Conservation (phyloP, 2,329 filamentous ascomycete genomes). For the Penicillium sp. region DNA sequence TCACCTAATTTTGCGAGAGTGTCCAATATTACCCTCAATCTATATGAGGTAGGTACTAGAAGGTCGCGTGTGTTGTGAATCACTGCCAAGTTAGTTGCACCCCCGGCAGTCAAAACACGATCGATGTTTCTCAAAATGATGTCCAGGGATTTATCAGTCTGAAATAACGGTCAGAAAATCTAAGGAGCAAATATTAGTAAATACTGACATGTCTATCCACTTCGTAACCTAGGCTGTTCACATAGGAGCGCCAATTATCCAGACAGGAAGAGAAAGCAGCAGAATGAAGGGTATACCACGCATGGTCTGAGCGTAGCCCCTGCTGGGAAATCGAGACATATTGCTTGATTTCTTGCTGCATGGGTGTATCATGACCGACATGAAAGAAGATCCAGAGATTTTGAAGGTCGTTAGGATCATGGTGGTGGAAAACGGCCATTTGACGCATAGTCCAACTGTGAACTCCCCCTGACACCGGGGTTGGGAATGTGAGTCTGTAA, state of each 20-base stretch:
- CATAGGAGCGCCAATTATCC: background rate
- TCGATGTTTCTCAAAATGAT: constrained; percentile 1
- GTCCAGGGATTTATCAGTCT: background rate
- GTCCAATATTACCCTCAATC: background rate
- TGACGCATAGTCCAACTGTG: constrained; percentile 21
- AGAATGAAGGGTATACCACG: background rate
- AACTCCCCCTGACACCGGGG: background rate
- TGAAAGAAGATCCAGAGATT: constrained; percentile 24
- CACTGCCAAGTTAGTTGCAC: background rate
- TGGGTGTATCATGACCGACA: background rate
- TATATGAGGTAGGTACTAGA: background rate
- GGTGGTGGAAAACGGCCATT: constrained; percentile 18
- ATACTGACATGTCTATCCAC: background rate
- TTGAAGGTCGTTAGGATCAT: constrained; percentile 6
- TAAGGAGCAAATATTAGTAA: background rate
- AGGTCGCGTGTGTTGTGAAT: constrained; percentile 5
- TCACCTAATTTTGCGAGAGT: constrained; percentile 12
- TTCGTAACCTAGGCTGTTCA: background rate
- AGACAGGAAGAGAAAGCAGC: background rate
- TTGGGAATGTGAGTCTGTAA: constrained; percentile 13
- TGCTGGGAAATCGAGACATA: background rate
- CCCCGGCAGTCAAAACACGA: background rate
- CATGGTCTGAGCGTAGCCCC: background rate
- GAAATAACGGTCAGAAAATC: background rate
- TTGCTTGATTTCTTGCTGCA: background rate